A percentile compares a stretch with the other conserved stretches of the same genome.
These are phyloP conservation scores for Candida insectorum DNA, from an alignment of 805 yeast genomes.

Conservation along the genomic window DNA sequence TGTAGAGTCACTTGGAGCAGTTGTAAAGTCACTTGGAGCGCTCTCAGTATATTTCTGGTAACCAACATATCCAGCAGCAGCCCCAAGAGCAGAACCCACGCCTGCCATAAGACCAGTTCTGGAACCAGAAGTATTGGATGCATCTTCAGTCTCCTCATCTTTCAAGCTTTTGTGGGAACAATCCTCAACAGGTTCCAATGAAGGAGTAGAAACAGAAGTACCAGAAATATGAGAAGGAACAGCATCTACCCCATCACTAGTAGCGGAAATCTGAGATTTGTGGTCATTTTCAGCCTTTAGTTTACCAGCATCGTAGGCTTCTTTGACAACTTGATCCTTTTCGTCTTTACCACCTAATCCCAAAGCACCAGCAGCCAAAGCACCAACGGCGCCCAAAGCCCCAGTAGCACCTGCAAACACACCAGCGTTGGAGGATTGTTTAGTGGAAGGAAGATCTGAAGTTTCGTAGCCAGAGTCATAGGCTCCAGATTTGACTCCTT, in stretches of 20 bases:
- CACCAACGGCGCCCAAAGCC: conserved; percentile 18
- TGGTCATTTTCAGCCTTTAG: conserved; percentile 10
- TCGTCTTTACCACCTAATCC: no score
- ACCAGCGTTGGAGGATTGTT: conserved; percentile 9
- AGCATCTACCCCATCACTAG: not conserved
- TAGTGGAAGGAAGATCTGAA: not conserved
- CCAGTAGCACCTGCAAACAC: conserved; percentile 20
- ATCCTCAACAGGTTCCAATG: not conserved
- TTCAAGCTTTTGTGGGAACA: not conserved
- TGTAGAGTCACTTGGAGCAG: no score
- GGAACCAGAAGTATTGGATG: not conserved
- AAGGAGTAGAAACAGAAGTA: conserved; percentile 1
- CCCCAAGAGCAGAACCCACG: conserved; percentile 9
- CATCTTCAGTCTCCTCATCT: not conserved
- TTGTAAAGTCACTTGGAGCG: no score
- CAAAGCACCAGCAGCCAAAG: conserved; percentile 13
- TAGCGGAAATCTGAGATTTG: not conserved
- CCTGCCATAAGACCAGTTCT: conserved; percentile 9
- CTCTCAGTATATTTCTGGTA: conserved; percentile 2
- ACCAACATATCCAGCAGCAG: conserved; percentile 10
- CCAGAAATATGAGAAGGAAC: conserved; percentile 2
- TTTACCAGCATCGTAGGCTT: conserved; percentile 14
- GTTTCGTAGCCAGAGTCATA: conserved; percentile 17
- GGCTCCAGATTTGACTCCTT: conserved; percentile 16
- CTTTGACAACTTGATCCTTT: no score